These are phyloP conservation scores for Globisporangium splendens DNA, from an alignment of 352 stramenopile species.

Conservation along the genomic window DNA sequence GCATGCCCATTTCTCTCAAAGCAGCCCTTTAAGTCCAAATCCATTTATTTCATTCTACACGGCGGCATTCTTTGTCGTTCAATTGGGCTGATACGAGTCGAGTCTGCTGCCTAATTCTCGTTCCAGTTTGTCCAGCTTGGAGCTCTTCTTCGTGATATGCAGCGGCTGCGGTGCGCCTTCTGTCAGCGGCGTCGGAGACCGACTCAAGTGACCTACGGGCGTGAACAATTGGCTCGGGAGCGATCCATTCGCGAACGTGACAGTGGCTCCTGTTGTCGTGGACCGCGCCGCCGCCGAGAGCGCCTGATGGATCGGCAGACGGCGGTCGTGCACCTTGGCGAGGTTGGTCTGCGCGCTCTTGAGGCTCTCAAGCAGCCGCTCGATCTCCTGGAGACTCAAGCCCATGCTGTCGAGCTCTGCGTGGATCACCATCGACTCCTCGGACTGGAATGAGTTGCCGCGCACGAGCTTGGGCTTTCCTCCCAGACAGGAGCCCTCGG, in stretches of 20 bases:
- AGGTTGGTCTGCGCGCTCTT: slow-evolving; percentile 33
- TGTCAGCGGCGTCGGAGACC: slow-evolving; percentile 2
- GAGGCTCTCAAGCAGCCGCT: slow-evolving; percentile 35
- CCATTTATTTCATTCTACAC: too few relatives aligned
- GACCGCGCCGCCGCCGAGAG: slow-evolving; percentile 2
- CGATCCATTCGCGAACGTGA: too few relatives aligned
- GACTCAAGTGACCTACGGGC: background rate
- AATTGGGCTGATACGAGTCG: background rate
- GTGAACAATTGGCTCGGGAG: slow-evolving; percentile 1
- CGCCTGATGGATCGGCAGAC: slow-evolving; percentile 37
- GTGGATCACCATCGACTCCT: slow-evolving; percentile 36
- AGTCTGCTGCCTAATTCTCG: background rate
- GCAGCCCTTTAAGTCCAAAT: too few relatives aligned
- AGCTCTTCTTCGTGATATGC: background rate
- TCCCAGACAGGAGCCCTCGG: background rate
- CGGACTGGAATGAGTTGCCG: slow-evolving; percentile 39
- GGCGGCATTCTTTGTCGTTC: too few relatives aligned
- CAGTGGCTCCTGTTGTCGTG: too few relatives aligned
- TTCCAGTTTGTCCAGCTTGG: slow-evolving; percentile 3
- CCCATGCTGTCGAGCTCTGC: slow-evolving; percentile 49
- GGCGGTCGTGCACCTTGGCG: slow-evolving; percentile 35
- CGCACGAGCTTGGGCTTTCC: slow-evolving; percentile 22
- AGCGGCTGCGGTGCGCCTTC: background rate
- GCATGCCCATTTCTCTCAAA: too few relatives aligned
- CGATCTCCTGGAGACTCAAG: slow-evolving; percentile 37